phyloP scores from a whole-genome alignment of 202 grass and related monocot genomes.

The Schoenoplectus triqueter region DNA sequence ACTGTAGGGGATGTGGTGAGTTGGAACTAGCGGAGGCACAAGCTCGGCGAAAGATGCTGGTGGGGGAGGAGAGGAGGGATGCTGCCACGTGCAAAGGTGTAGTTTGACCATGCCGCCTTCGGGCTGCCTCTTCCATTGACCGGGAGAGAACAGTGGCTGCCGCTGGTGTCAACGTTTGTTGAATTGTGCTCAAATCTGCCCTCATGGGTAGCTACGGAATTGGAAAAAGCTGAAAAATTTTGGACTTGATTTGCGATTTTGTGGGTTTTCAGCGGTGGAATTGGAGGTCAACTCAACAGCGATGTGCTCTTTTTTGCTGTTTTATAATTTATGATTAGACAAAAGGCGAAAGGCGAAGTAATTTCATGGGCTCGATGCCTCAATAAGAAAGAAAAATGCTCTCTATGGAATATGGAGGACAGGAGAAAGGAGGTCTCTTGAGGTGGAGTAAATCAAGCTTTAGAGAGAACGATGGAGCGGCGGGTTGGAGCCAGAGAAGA shows the following conservation, averaged over 20 bases:
- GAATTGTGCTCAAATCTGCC: slow-evolving; percentile 90
- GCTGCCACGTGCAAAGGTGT: slow-evolving; percentile 91
- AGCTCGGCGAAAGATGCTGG: slow-evolving; percentile 65
- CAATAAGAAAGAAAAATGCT: not conserved
- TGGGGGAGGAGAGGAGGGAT: slow-evolving; percentile 59
- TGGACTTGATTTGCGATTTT: slow-evolving; percentile 29
- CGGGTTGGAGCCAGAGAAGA: slow-evolving; percentile 11
- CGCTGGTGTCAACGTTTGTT: slow-evolving; percentile 82
- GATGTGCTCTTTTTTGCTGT: not conserved
- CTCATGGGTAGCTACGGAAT: slow-evolving; percentile 51
- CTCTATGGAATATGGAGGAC: not conserved
- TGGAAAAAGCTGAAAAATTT: slow-evolving; percentile 14
- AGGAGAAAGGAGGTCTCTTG: not conserved
- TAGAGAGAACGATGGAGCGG: not conserved
- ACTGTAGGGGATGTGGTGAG: slow-evolving; percentile 60
- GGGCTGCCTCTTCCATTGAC: slow-evolving; percentile 69
- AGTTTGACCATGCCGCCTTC: slow-evolving; percentile 62
- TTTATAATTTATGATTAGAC: slow-evolving; percentile 7
- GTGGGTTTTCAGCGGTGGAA: not conserved
- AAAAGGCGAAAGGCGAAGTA: not conserved
- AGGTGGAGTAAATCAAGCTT: not conserved
- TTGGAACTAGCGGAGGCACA: slow-evolving; percentile 49
- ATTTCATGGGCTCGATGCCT: not conserved
- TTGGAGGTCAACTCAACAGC: slow-evolving; percentile 20
- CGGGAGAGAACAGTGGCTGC: slow-evolving; percentile 67